These are phyloP conservation scores for Blastobotrys capitulatus DNA, from an alignment of 1,139 yeast genomes.

Conservation along the genomic window DNA sequence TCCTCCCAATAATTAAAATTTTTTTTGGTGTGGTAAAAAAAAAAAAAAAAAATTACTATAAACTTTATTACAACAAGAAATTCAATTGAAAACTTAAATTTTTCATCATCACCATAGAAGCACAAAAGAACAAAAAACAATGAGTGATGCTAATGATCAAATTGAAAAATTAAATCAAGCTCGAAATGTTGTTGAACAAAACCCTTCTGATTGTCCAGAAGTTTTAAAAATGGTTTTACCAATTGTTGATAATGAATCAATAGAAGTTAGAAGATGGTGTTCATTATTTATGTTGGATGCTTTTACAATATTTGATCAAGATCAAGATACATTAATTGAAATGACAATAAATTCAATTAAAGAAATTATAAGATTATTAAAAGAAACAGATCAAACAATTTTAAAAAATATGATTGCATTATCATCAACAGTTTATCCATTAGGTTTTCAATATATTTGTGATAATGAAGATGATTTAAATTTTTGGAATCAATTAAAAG, in stretches of 20 bases:
- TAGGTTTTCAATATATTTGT: conserved; percentile 30
- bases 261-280: conserved; percentile 36
- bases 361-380: conserved; percentile 27
- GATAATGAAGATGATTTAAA: conserved; percentile 23
- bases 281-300: conserved; percentile 37
- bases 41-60: no score
- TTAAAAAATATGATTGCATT: conserved; percentile 31
- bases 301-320: conserved; percentile 28
- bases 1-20: no score
- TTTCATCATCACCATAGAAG: no score
- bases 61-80: neutral
- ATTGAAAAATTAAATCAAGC: conserved; percentile 36
- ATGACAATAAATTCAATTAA: conserved; percentile 33
- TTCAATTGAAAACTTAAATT: no score
- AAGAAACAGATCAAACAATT: conserved; percentile 25
- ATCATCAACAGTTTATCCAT: conserved; percentile 33
- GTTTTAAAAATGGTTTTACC: conserved; percentile 36
- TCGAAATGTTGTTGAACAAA: conserved; percentile 31
- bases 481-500: conserved; percentile 29
- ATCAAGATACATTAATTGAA: conserved; percentile 9
- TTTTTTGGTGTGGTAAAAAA: no score
- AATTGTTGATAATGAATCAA: conserved; percentile 19
- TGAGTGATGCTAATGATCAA: no score
- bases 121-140: no score
- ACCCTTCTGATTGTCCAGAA: conserved; percentile 35